These are phyloP conservation scores for Lepiota brunneoincarnata DNA, from an alignment of 768 basidiomycete genomes.

Conservation along the genomic window DNA sequence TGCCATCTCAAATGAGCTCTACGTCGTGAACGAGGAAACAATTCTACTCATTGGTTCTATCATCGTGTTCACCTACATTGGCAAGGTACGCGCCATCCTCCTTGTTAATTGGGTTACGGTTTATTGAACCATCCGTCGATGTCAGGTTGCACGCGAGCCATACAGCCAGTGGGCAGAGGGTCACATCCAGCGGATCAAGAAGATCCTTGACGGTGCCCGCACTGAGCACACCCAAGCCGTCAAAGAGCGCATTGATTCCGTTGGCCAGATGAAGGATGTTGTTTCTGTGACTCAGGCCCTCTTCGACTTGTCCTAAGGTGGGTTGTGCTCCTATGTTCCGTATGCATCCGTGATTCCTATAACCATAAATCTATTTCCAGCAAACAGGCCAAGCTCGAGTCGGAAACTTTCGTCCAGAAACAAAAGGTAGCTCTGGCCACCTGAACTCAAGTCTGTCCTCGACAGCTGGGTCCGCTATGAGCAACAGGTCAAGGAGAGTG, in stretches of 20 bases:
- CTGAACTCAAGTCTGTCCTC: slow-evolving; percentile 91
- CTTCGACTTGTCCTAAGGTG: slow-evolving; percentile 90
- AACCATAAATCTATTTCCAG: slow-evolving; percentile 34
- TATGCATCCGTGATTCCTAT: neutral
- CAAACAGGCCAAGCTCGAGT: slow-evolving; percentile 92
- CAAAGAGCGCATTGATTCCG: slow-evolving; percentile 87
- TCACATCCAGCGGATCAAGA: slow-evolving; percentile 81
- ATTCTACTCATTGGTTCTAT: slow-evolving; percentile 83
- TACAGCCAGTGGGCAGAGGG: slow-evolving; percentile 92
- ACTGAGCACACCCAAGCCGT: slow-evolving; percentile 91
- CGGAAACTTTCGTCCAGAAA: slow-evolving; percentile 83
- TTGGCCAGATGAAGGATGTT: slow-evolving; percentile 95
- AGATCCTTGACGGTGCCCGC: slow-evolving; percentile 77
- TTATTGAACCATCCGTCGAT: slow-evolving; percentile 15
- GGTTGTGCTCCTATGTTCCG: slow-evolving; percentile 16
- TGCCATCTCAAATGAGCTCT: slow-evolving; percentile 95
- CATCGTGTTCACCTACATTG: slow-evolving; percentile 80
- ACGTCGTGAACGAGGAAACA: slow-evolving; percentile 96
- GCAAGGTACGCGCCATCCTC: slow-evolving; percentile 52
- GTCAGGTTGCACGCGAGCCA: slow-evolving; percentile 75
- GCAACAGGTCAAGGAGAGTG: slow-evolving; percentile 93
- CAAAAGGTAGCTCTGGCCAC: slow-evolving; percentile 84
- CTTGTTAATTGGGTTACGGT: slow-evolving; percentile 4
- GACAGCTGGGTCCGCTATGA: slow-evolving; percentile 99
- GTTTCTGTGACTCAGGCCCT: slow-evolving; percentile 87